phyloP scores from a whole-genome alignment of 2,329 filamentous ascomycete species.

The Venturia pyrina region DNA sequence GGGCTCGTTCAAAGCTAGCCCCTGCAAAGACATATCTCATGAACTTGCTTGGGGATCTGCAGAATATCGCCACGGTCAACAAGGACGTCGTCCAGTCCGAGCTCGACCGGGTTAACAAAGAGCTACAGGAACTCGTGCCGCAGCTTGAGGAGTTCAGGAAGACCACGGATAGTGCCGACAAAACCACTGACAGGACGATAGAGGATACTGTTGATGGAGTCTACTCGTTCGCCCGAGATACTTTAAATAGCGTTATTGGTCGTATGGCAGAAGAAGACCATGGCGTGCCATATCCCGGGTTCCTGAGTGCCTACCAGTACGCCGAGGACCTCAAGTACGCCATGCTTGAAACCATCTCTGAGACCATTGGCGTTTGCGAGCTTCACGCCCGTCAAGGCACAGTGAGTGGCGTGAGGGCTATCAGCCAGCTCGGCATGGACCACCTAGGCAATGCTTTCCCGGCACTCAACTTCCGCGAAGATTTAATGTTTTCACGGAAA shows the following conservation, averaged over 20 bases:
- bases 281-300: constrained; percentile 75
- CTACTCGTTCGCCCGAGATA: constrained; percentile 71
- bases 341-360: constrained; percentile 80
- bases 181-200: constrained; percentile 70
- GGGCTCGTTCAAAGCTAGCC: constrained; percentile 87
- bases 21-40: constrained; percentile 91
- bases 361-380: constrained; percentile 70
- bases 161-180: constrained; percentile 67
- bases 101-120: constrained; percentile 68
- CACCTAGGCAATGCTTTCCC: constrained; percentile 84
- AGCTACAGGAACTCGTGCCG: constrained; percentile 75
- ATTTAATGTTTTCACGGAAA: constrained; percentile 87
- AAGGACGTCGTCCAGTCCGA: constrained; percentile 77
- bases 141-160: constrained; percentile 75
- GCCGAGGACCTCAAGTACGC: constrained; percentile 87
- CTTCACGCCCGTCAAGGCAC: constrained; percentile 73
- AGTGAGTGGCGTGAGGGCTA: constrained; percentile 69
- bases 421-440: constrained; percentile 78
- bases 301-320: constrained; percentile 79
- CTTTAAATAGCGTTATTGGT: constrained; percentile 64
- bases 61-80: constrained; percentile 76
- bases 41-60: constrained; percentile 82
- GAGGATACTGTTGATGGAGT: constrained; percentile 79
- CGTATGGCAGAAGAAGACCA: constrained; percentile 68
- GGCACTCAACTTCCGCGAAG: constrained; percentile 76